Evolutionary conservation across 805 yeast genomes (phyloP).

Genomic region (Grigorovia transvaalensis): DNA sequence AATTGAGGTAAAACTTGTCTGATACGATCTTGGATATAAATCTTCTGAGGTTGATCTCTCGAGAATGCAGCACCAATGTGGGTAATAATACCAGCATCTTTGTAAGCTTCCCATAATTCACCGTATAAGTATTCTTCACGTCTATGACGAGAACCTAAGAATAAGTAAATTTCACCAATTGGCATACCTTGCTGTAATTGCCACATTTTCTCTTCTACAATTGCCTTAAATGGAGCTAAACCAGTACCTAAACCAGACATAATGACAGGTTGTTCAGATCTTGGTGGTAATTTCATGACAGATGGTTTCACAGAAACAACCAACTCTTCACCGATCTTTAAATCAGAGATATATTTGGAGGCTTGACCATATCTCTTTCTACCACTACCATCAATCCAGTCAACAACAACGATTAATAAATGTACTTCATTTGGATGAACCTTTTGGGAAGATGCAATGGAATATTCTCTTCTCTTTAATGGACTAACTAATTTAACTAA

Average conservation of each 20-base stretch:
- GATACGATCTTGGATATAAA: conserved; percentile 90
- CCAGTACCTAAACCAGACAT: conserved; percentile 99
- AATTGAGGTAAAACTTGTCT: conserved; percentile 63
- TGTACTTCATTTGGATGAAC: conserved; percentile 88
- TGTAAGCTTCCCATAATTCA: conserved; percentile 94
- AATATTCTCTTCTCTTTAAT: conserved; percentile 92
- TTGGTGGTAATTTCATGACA: conserved; percentile 90
- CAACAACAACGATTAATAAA: conserved; percentile 86
- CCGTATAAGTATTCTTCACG: conserved; percentile 93
- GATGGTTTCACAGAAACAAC: conserved; percentile 94
- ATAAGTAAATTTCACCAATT: conserved; percentile 81
- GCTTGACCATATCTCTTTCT: conserved; percentile 88
- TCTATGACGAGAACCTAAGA: conserved; percentile 89
- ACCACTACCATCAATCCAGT: conserved; percentile 83
- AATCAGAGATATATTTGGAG: conserved; percentile 78
- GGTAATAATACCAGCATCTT: conserved; percentile 83
- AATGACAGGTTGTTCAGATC: conserved; percentile 77
- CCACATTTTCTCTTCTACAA: conserved; percentile 90
- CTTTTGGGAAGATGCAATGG: conserved; percentile 93
- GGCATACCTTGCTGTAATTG: conserved; percentile 81
- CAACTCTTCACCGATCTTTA: conserved; percentile 69
- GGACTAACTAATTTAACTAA: conserved; percentile 69
- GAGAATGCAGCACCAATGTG: conserved; percentile 97
- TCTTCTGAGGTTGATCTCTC: conserved; percentile 91
- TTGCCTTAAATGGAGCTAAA: conserved; percentile 96